Percentiles rank a stretch among this genome's conserved stretches.
Conservation (phyloP, 768 basidiomycete species). For the Rhizopogon salebrosus region DNA sequence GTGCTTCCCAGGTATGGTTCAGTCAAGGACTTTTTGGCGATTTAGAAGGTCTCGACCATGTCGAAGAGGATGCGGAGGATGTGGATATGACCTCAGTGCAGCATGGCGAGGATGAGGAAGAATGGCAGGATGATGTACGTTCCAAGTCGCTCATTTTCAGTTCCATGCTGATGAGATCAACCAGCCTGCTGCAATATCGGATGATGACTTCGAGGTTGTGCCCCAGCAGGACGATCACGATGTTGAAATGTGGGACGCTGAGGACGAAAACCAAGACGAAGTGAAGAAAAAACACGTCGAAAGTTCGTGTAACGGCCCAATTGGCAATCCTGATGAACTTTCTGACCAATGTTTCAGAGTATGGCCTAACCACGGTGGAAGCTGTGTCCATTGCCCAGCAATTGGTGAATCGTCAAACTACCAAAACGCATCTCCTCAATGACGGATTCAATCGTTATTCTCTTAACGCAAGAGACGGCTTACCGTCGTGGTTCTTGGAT, state of each 20-base stretch:
- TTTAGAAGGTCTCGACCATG: slow-evolving; percentile 39
- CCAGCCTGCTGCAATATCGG: slow-evolving; percentile 17
- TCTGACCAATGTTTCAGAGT: slow-evolving; percentile 40
- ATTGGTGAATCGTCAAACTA: slow-evolving; percentile 86
- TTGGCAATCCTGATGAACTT: background rate
- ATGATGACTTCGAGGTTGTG: slow-evolving; percentile 71
- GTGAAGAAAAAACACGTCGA: slow-evolving; percentile 57
- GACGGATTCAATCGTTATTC: slow-evolving; percentile 96
- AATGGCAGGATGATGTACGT: slow-evolving; percentile 23
- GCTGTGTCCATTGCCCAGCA: slow-evolving; percentile 89
- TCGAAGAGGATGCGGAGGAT: slow-evolving; percentile 26
- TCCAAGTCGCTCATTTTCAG: background rate
- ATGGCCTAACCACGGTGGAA: slow-evolving; percentile 82
- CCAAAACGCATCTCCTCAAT: slow-evolving; percentile 84
- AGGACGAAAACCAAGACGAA: slow-evolving; percentile 71
- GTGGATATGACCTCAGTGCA: slow-evolving; percentile 23
- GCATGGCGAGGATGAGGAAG: slow-evolving; percentile 27
- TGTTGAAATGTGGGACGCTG: slow-evolving; percentile 74
- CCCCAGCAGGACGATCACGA: slow-evolving; percentile 55
- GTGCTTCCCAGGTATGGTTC: slow-evolving; percentile 88
- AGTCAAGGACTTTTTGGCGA: slow-evolving; percentile 86
- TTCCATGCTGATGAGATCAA: slow-evolving; percentile 6
- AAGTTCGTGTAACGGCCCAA: slow-evolving; percentile 40
- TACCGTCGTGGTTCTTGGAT: slow-evolving; percentile 96
- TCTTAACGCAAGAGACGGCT: slow-evolving; percentile 83